Conservation (phyloP, 352 stramenopile genomes). For the Phytophthora parvispora region DNA sequence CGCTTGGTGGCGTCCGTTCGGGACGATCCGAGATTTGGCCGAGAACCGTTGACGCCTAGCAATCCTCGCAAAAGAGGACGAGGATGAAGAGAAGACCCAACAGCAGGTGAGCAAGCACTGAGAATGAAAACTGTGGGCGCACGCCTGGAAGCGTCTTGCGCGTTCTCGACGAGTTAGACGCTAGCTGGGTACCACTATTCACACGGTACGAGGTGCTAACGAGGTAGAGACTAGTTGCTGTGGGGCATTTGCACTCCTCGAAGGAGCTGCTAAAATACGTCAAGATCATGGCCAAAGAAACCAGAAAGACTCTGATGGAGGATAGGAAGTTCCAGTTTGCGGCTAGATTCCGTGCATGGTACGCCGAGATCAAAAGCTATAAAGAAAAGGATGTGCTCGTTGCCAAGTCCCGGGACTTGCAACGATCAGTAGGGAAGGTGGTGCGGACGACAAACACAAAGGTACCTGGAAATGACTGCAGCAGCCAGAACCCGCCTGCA, state of each 20-base stretch:
- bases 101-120: slow-evolving; percentile 69
- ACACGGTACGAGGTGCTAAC: not conserved
- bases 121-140: slow-evolving; percentile 31
- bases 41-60: slow-evolving; percentile 86
- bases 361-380: not conserved
- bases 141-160: not conserved
- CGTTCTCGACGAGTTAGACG: not conserved
- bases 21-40: slow-evolving; percentile 43
- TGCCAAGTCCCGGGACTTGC: not conserved
- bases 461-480: not conserved
- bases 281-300: not conserved
- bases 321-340: not conserved
- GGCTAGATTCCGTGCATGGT: not conserved
- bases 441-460: not conserved
- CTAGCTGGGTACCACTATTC: not conserved
- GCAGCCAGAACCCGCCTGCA: not conserved
- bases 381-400: not conserved
- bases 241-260: not conserved
- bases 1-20: slow-evolving; percentile 51
- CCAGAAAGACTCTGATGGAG: not conserved
- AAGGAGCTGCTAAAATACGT: not conserved
- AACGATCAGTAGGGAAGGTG: not conserved
- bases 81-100: slow-evolving; percentile 78
- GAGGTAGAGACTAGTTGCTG: not conserved
- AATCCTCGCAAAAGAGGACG: slow-evolving; percentile 84